Conservation (phyloP, 164 flowering plant genomes). For the Macadamia integrifolia region DNA sequence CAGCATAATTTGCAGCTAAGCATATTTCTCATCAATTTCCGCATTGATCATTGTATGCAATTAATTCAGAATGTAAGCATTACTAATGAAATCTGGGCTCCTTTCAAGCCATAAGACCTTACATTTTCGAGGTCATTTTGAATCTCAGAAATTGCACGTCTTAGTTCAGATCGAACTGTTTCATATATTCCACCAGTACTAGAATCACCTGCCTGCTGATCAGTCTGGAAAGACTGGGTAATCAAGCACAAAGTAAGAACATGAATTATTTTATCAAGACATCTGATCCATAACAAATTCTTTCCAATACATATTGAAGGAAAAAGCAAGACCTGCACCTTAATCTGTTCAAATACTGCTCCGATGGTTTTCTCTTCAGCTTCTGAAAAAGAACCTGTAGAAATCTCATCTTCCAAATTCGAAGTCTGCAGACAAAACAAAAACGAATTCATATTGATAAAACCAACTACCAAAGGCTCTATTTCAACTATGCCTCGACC, state of each 20-base stretch:
- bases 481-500: constrained; percentile 1
- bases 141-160: constrained; percentile 60
- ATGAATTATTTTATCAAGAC: constrained; percentile 3
- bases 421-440: constrained; percentile 26
- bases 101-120: constrained; percentile 16
- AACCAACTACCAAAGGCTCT: background rate
- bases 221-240: constrained; percentile 29
- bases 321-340: constrained; percentile 21
- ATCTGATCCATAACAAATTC: background rate
- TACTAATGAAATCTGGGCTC: background rate
- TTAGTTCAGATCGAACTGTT: constrained; percentile 60
- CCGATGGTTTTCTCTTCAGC: constrained; percentile 64
- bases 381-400: constrained; percentile 45
- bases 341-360: constrained; percentile 51
- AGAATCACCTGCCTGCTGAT: constrained; percentile 23
- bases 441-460: background rate
- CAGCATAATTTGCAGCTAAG: background rate
- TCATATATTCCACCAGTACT: constrained; percentile 36
- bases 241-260: background rate
- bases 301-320: background rate
- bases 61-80: too few relatives aligned
- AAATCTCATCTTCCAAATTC: constrained; percentile 47
- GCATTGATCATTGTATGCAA: too few relatives aligned
- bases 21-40: background rate
- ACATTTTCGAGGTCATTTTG: constrained; percentile 50